These are phyloP conservation scores for Lentinula sp. DNA, from an alignment of 768 basidiomycete species.

Conservation along the genomic window DNA sequence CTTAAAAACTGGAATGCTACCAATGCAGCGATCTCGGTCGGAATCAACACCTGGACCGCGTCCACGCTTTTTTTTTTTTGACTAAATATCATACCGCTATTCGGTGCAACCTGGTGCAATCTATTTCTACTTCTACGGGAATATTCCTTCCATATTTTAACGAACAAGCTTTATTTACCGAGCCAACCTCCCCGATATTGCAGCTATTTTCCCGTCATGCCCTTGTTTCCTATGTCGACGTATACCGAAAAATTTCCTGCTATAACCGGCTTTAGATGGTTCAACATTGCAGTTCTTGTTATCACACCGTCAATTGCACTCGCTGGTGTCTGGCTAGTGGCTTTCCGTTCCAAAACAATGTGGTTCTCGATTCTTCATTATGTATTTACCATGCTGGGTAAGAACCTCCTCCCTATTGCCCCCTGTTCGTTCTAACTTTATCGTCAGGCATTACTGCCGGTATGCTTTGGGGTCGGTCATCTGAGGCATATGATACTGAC, in stretches of 20 bases:
- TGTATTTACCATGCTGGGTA: conserved; percentile 82
- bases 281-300: conserved; percentile 66
- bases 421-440: conserved; percentile 6
- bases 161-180: background rate
- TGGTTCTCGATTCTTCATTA: conserved; percentile 69
- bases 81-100: conserved; percentile 9
- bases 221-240: background rate
- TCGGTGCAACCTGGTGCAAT: background rate
- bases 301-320: conserved; percentile 65
- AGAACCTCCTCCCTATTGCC: conserved; percentile 11
- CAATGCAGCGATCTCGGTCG: conserved; percentile 6
- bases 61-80: conserved; percentile 5
- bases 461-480: conserved; percentile 14
- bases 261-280: conserved; percentile 62
- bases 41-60: conserved; percentile 5
- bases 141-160: conserved; percentile 1
- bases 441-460: conserved; percentile 42
- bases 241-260: conserved; percentile 31
- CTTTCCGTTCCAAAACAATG: conserved; percentile 43
- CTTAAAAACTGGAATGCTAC: conserved; percentile 1
- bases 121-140: conserved; percentile 1
- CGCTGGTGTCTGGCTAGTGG: conserved; percentile 56
- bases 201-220: background rate
- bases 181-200: background rate
- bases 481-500: conserved; percentile 3